phyloP scores from a whole-genome alignment of 495 filamentous ascomycete species.

The Margaritispora aquatica region DNA sequence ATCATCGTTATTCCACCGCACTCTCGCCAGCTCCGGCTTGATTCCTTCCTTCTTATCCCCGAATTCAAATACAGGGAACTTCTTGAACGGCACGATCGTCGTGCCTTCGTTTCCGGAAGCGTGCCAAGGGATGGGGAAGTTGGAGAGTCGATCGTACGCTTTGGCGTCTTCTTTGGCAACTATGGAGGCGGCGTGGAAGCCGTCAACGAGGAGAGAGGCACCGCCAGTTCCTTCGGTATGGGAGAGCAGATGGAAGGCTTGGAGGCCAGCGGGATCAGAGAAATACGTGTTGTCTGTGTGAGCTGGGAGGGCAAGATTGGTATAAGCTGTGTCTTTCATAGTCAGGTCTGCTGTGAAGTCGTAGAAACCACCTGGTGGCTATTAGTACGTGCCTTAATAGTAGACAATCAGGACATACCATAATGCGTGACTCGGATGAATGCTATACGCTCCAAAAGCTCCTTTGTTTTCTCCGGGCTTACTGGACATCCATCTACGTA shows the following conservation, averaged over 20 bases:
- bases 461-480: constrained; percentile 60
- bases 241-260: constrained; percentile 83
- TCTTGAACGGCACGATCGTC: constrained; percentile 60
- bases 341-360: constrained; percentile 87
- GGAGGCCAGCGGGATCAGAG: constrained; percentile 79
- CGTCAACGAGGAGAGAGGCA: constrained; percentile 72
- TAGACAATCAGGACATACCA: constrained; percentile 32
- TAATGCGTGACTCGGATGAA: constrained; percentile 87
- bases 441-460: constrained; percentile 69
- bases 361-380: constrained; percentile 67
- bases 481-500: constrained; percentile 50
- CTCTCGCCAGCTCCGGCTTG: constrained; percentile 42
- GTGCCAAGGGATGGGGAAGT: constrained; percentile 58
- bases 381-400: neutral
- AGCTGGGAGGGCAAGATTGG: constrained; percentile 61
- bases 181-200: constrained; percentile 60
- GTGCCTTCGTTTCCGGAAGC: constrained; percentile 79
- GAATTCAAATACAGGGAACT: constrained; percentile 60
- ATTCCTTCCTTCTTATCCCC: constrained; percentile 34
- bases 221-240: constrained; percentile 66
- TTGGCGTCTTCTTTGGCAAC: constrained; percentile 37
- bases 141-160: constrained; percentile 46
- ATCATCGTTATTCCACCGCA: constrained; percentile 93
- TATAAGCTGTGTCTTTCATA: constrained; percentile 91
- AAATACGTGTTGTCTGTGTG: constrained; percentile 97